Evolutionary conservation across 192 early-diverging fungal species (phyloP).

Genomic region (Jimgerdemannia flammicorona): DNA sequence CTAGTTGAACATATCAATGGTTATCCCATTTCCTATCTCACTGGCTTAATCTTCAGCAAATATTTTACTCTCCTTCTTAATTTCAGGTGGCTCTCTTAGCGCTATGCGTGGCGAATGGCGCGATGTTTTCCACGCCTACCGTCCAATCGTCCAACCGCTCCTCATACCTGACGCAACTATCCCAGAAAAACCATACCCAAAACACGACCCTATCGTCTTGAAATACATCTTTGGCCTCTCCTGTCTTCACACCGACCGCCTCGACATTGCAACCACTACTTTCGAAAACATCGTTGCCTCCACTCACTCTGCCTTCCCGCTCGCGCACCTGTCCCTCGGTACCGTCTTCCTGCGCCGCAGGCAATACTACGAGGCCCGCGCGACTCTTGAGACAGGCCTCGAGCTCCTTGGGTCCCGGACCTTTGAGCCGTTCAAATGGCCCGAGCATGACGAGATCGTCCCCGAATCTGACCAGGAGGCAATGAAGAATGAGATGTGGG

Average conservation of each 20-base stretch:
- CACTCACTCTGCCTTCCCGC: background rate
- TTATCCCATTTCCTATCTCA: too few relatives aligned
- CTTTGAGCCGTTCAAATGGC: background rate
- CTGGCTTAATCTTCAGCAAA: background rate
- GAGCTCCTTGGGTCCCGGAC: background rate
- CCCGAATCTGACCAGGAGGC: background rate
- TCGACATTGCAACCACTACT: background rate
- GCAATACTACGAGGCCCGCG: background rate
- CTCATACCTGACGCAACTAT: background rate
- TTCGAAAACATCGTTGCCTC: background rate
- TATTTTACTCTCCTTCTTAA: background rate
- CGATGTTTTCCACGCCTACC: background rate
- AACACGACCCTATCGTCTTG: background rate
- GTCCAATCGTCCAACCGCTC: background rate
- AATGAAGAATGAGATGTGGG: background rate
- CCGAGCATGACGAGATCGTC: background rate
- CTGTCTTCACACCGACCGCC: background rate
- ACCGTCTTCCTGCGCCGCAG: background rate
- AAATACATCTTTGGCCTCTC: background rate
- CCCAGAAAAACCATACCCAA: background rate
- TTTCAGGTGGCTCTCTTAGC: background rate
- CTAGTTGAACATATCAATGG: too few relatives aligned
- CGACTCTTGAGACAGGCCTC: background rate
- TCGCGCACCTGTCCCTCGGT: background rate
- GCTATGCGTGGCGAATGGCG: background rate